A percentile compares a stretch with the other conserved stretches of the same genome.
phyloP scores from a whole-genome alignment of 768 basidiomycete species.

The Chalciporus pseudorubinellus region DNA sequence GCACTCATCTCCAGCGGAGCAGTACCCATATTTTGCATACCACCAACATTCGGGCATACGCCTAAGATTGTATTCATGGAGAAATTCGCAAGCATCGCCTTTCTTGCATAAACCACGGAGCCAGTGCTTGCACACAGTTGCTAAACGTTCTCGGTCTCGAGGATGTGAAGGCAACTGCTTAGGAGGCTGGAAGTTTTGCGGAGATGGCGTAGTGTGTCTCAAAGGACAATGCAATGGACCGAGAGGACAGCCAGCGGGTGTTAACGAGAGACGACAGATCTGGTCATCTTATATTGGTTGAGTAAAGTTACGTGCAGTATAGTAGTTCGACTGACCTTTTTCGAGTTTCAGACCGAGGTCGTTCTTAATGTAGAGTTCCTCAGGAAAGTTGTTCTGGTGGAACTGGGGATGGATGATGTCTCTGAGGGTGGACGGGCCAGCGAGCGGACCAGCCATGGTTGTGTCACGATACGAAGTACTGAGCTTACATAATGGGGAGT shows the following conservation, averaged over 20 bases:
- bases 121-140: slow-evolving; percentile 99
- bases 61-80: slow-evolving; percentile 97
- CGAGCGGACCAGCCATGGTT: slow-evolving; percentile 48
- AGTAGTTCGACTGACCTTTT: slow-evolving; percentile 55
- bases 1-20: slow-evolving; percentile 95
- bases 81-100: slow-evolving; percentile 95
- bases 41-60: slow-evolving; percentile 99
- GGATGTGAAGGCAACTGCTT: slow-evolving; percentile 81
- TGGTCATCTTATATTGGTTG: slow-evolving; percentile 67
- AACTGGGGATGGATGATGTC: slow-evolving; percentile 88
- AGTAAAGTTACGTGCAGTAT: background rate
- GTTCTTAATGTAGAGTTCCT: slow-evolving; percentile 77
- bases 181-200: slow-evolving; percentile 86
- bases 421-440: slow-evolving; percentile 54
- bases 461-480: slow-evolving; percentile 17
- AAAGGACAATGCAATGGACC: slow-evolving; percentile 90
- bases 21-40: slow-evolving; percentile 97
- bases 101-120: slow-evolving; percentile 97
- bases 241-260: slow-evolving; percentile 83
- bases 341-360: slow-evolving; percentile 87
- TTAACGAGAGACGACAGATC: slow-evolving; percentile 84
- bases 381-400: slow-evolving; percentile 87
- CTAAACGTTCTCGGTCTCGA: slow-evolving; percentile 75
- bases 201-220: slow-evolving; percentile 86
- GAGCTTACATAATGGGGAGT: slow-evolving; percentile 10